These are phyloP conservation scores for Starmerella etchellsii DNA, from an alignment of 805 yeast genomes.

Conservation along the genomic window DNA sequence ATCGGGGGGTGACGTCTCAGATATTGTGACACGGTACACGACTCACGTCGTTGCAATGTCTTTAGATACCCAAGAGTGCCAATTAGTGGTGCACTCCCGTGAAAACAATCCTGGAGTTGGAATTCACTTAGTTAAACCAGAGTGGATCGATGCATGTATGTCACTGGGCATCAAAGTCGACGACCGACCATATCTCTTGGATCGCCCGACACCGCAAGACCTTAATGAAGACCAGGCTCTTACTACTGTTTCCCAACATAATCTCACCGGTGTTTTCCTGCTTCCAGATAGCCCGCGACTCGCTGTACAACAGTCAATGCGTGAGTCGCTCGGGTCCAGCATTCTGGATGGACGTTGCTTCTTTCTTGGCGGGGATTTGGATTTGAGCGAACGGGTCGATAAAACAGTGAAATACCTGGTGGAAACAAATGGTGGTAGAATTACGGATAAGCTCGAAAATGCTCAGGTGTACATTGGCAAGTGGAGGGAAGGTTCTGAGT, in stretches of 20 bases:
- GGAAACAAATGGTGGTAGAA: conserved; percentile 41
- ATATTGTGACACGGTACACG: conserved; percentile 51
- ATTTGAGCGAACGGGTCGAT: conserved; percentile 35
- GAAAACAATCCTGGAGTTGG: conserved; percentile 21
- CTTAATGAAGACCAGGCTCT: neutral
- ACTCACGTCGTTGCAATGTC: conserved; percentile 63
- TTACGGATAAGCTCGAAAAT: conserved; percentile 24
- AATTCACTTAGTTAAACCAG: conserved; percentile 46
- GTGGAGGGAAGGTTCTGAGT: conserved; percentile 47
- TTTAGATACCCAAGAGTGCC: conserved; percentile 42
- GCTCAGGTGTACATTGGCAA: conserved; percentile 49
- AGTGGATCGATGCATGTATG: conserved; percentile 68
- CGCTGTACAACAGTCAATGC: conserved; percentile 22
- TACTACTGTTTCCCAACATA: conserved; percentile 3
- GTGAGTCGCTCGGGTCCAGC: conserved; percentile 17
- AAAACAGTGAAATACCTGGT: conserved; percentile 36
- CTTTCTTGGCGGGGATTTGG: conserved; percentile 43
- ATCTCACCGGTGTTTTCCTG: conserved; percentile 15
- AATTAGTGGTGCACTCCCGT: conserved; percentile 34
- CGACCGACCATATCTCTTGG: conserved; percentile 43
- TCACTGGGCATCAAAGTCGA: conserved; percentile 38
- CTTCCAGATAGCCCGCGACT: conserved; percentile 17
- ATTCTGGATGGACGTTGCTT: conserved; percentile 35
- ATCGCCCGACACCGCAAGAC: conserved; percentile 21
- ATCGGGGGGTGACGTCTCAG: conserved; percentile 64